Conservation (phyloP, 495 filamentous ascomycete genomes). For the Penicillium salamii region DNA sequence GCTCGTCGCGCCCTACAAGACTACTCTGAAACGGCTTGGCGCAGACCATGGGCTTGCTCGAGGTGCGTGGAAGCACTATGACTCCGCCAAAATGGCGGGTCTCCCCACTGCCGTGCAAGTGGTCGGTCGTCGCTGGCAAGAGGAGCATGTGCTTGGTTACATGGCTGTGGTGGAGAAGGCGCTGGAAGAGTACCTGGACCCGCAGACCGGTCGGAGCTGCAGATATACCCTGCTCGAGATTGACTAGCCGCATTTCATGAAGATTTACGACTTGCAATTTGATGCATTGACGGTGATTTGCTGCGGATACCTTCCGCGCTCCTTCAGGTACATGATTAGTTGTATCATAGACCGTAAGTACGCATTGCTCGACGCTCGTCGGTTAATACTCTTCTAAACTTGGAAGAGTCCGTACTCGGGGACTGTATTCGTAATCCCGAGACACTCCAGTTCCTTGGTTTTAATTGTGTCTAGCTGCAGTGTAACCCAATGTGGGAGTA, state of each 20-base stretch:
- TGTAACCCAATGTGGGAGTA: too few species aligned
- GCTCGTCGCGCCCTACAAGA: constrained; percentile 56
- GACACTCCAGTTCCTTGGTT: too few species aligned
- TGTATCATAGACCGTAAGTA: not conserved
- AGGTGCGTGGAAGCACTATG: constrained; percentile 86
- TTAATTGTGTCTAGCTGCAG: too few species aligned
- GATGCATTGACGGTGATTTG: not conserved
- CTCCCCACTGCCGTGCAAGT: constrained; percentile 86
- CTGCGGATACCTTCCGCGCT: not conserved
- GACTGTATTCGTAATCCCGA: too few species aligned
- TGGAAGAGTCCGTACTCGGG: too few species aligned
- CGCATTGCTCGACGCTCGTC: too few species aligned
- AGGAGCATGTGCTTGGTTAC: constrained; percentile 86
- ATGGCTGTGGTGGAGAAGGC: constrained; percentile 79
- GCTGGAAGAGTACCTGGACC: constrained; percentile 51
- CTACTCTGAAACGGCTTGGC: constrained; percentile 35
- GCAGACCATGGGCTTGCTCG: constrained; percentile 72
- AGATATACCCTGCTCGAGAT: constrained; percentile 67
- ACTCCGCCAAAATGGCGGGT: constrained; percentile 79
- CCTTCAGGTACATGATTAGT: not conserved
- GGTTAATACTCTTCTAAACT: too few species aligned
- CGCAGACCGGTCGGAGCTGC: constrained; percentile 39
- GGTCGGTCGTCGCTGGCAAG: constrained; percentile 78
- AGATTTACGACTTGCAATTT: too few species aligned
- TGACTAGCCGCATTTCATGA: constrained; percentile 26